Percentiles rank a stretch among this genome's conserved stretches.
These are phyloP conservation scores for Alloascoidea africana DNA, from an alignment of 805 yeast species.

Conservation along the genomic window DNA sequence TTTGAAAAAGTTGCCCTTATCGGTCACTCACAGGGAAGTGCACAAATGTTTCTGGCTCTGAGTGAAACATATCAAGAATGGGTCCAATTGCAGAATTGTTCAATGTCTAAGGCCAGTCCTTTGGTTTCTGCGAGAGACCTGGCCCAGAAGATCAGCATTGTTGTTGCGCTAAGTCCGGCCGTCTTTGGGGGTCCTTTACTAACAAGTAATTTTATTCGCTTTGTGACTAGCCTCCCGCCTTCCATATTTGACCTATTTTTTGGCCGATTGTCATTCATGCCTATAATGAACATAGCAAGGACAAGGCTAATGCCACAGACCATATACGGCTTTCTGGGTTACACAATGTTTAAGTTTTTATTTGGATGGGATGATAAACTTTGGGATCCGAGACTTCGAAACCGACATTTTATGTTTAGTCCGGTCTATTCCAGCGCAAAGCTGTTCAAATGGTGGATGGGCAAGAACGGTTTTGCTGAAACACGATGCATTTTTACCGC, in stretches of 20 bases:
- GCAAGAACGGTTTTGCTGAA: conserved; percentile 31
- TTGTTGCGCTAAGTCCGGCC: conserved; percentile 81
- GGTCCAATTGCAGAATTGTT: no score
- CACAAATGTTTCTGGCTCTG: conserved; percentile 65
- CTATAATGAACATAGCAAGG: conserved; percentile 53
- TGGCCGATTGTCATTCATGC: conserved; percentile 70
- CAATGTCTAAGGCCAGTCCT: no score
- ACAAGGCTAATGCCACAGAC: conserved; percentile 26
- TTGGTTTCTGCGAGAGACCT: conserved; percentile 23
- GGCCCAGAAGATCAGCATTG: conserved; percentile 44
- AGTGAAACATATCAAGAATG: conserved; percentile 25
- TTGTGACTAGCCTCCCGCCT: conserved; percentile 13
- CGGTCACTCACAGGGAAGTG: conserved; percentile 91
- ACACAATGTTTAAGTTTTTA: conserved; percentile 71
- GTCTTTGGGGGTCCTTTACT: conserved; percentile 73
- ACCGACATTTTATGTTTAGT: conserved; percentile 69
- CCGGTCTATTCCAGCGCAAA: conserved; percentile 72
- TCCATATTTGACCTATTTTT: conserved; percentile 27
- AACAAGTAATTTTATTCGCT: conserved; percentile 23
- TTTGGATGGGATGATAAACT: conserved; percentile 76
- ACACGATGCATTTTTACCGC: conserved; percentile 37
- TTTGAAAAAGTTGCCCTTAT: conserved; percentile 39
- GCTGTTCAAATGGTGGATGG: conserved; percentile 90
- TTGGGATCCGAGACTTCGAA: conserved; percentile 57
- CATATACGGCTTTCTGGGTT: conserved; percentile 49